Percentiles rank a stretch among this genome's conserved stretches.
These are phyloP conservation scores for Sabuloglossum arenarium DNA, from an alignment of 495 filamentous ascomycete genomes.

Conservation along the genomic window DNA sequence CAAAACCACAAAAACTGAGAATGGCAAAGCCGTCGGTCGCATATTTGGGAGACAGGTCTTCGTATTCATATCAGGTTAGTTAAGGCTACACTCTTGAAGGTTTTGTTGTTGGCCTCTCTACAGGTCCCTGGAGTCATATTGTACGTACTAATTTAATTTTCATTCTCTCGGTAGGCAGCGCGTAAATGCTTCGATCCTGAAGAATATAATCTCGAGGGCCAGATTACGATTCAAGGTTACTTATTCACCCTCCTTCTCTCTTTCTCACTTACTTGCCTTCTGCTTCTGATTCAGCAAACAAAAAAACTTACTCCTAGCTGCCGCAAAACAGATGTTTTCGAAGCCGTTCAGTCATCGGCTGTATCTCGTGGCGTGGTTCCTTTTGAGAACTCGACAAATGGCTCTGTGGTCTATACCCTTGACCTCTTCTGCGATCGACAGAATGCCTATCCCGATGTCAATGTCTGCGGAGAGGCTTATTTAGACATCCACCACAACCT, in stretches of 20 bases:
- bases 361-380: conserved; percentile 65
- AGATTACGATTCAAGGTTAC: conserved; percentile 10
- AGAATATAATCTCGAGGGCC: conserved; percentile 9
- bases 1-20: no score
- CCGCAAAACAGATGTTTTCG: conserved; percentile 43
- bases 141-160: background rate
- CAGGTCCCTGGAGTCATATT: background rate
- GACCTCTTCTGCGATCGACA: conserved; percentile 65
- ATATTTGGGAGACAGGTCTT: conserved; percentile 65
- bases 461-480: conserved; percentile 64
- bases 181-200: conserved; percentile 11
- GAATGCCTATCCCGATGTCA: conserved; percentile 35
- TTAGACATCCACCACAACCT: conserved; percentile 74
- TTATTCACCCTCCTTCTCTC: no score
- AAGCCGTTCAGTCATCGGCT: conserved; percentile 41
- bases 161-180: conserved; percentile 11
- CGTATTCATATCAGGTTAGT: conserved; percentile 81
- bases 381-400: conserved; percentile 91
- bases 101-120: background rate
- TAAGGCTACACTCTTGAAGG: background rate
- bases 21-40: conserved; percentile 25
- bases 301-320: background rate
- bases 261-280: no score
- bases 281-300: no score
- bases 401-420: conserved; percentile 69